Evolutionary conservation across 2,329 filamentous ascomycete genomes (phyloP), one percentile per base, ranked within the genome.

Genomic region (Nigrograna mackinnonii): DNA sequence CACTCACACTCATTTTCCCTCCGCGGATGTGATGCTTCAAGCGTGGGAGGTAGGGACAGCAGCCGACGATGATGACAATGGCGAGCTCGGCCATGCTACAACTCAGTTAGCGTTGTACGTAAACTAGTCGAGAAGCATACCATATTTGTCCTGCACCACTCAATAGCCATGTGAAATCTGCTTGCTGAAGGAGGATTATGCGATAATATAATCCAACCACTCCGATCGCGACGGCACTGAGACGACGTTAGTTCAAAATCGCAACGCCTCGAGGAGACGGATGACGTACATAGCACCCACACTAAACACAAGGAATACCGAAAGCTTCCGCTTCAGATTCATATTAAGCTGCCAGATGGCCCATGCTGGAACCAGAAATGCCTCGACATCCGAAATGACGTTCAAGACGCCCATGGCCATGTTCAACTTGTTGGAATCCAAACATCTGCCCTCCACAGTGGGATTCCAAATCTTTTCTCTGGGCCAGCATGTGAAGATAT

Each of bases 291-390:
- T 12, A 1, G 41, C 38, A 11, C 43, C 50, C 4, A 46, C 42
- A 13, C 33, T 49, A 32, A 51, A 55, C 3, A 55, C 41, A 4
- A 46, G 47, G n/a, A 55, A 43, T 3, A 52, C 41, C 5, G 35
- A 34, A 5, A 50, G 12, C 36, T 53, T 53, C 30, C 34, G 47
- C 39, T 37, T 35, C 6, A 50, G 4, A 13, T 46, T 34, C 30
- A 49, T 46, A 5, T 37, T 38, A 21, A 51, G 24, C 16, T 43
- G 36, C 42, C 45, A 53, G 18, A 49, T 40, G 2, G 44, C 45
- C 45, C 40, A 49, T 2, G 33, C 41, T 4, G 50, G 49, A 21
- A 56, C 45, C 7, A 45, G 9, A 3, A 54, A 49, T 4, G 53
- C 50, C 35, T 56, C 46, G 6, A 54, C 16, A 22, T 56, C 53